Evolutionary conservation across 2,329 filamentous ascomycete genomes (phyloP).

Genomic region (Drechslerella stenobrocha): DNA sequence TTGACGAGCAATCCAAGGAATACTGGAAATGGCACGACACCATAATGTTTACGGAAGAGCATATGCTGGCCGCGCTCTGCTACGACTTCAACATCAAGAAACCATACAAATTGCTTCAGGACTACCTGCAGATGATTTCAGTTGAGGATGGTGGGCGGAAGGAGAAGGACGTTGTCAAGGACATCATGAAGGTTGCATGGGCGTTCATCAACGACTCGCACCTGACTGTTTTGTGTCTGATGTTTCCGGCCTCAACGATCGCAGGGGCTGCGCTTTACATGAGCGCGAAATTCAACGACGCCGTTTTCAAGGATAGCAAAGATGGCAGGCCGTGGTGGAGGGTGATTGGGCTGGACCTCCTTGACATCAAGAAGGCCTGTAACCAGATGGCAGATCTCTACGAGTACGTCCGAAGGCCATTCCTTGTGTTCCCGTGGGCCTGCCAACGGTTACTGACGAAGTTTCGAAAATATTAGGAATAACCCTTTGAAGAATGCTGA

Average conservation of each 20-base stretch:
- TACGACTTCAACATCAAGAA: constrained; percentile 92
- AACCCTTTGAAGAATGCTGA: constrained; percentile 45
- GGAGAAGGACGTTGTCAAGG: constrained; percentile 79
- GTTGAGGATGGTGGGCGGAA: constrained; percentile 69
- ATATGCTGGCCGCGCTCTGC: constrained; percentile 86
- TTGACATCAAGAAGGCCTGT: constrained; percentile 53
- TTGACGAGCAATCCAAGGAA: constrained; percentile 89
- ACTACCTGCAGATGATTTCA: constrained; percentile 59
- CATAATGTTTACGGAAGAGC: constrained; percentile 87
- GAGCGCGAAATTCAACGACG: constrained; percentile 72
- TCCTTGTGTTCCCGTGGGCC: constrained; percentile 1
- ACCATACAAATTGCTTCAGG: constrained; percentile 81
- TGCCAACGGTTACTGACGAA: constrained; percentile 10
- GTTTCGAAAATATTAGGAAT: constrained; percentile 16
- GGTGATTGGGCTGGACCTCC: constrained; percentile 66
- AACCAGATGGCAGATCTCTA: constrained; percentile 54
- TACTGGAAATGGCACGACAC: constrained; percentile 98
- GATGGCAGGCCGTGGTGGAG: constrained; percentile 86
- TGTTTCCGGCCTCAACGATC: constrained; percentile 77
- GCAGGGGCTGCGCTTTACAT: constrained; percentile 86
- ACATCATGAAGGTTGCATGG: constrained; percentile 83
- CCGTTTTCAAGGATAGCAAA: constrained; percentile 73
- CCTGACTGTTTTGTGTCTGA: constrained; percentile 79
- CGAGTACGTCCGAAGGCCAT: constrained; percentile 50
- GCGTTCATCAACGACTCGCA: constrained; percentile 90